These are phyloP conservation scores for Diversispora epigaea DNA, from an alignment of 192 early-diverging fungal species.

Conservation along the genomic window DNA sequence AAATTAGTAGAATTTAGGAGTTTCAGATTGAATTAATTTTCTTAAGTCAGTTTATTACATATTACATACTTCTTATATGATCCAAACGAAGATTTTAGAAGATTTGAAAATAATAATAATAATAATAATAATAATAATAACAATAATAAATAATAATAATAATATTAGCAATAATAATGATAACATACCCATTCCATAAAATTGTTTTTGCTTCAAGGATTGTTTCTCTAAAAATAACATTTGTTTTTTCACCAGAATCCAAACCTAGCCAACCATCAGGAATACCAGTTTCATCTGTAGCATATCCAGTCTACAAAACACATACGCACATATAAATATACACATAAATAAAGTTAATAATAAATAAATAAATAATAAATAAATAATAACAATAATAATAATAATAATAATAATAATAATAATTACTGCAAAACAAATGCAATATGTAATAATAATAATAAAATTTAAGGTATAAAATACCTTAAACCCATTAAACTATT, in stretches of 20 bases:
- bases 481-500: too few relatives aligned
- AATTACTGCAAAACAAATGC: too few relatives aligned
- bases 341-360: neutral
- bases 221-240: constrained; percentile 64
- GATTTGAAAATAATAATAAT: neutral
- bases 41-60: too few relatives aligned
- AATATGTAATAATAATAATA: too few relatives aligned
- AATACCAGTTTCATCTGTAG: constrained; percentile 87
- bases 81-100: too few relatives aligned
- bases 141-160: neutral
- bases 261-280: constrained; percentile 90
- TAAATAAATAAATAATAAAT: neutral
- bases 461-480: too few relatives aligned
- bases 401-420: too few relatives aligned
- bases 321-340: too few relatives aligned
- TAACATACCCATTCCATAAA: constrained; percentile 85
- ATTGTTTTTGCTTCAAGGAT: constrained; percentile 86
- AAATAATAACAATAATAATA: constrained; percentile 4
- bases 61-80: too few relatives aligned
- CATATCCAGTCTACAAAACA: constrained; percentile 68
- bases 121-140: neutral
- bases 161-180: neutral
- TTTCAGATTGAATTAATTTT: too few relatives aligned
- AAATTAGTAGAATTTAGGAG: too few relatives aligned
- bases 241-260: constrained; percentile 84